Evolutionary conservation across 169 alveolate species (phyloP), one percentile per base, ranked within the genome.

Genomic region (Plasmodium billcollinsi): DNA sequence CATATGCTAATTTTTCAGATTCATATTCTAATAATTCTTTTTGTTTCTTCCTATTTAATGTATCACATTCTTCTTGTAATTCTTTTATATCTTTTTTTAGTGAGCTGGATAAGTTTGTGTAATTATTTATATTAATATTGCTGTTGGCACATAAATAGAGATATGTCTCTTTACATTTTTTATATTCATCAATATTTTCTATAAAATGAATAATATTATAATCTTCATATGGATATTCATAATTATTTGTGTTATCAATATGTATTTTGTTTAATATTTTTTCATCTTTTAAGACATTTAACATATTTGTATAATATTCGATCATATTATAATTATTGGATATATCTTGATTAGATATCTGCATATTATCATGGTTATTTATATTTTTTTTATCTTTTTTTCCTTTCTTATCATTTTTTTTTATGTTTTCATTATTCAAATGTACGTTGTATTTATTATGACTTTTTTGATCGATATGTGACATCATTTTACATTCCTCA

Each of bases 61-160:
- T 78, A 24, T 78, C 90, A 24, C 90, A 78, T 43, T 78, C 90
- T 67, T 78, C 90, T 21, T 78, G 90, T 12, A 78, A 20, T 58
- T 78, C 90, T 50, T 78, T 78, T 8, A 78, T 67, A 9, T 78
- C 90, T 45, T 78, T 78, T 21, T 67, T 78, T 58, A 78, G 4
- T 0, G 71, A 29, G 1, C n/a, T 12, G 2, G 80, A n/a, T 0
- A 78, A 11, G 2, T 58, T 29, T 2, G 59, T 24, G n/a, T 50
- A 78, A n/a, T 78, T 78, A 20, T 78, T 78, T 11, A 78, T 78
- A 50, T 66, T 78, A 0, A 78, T 67, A 15, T 78, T 65, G n/a
- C 90, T 78, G 65, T 78, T 78, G 2, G 90, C 90, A 18, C 90
- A 78, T 26, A 59, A 54, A 24, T 78, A 78, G 1, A 66, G 12